phyloP scores from a whole-genome alignment of 306 rosid genomes.

The Prunus dulcis region DNA sequence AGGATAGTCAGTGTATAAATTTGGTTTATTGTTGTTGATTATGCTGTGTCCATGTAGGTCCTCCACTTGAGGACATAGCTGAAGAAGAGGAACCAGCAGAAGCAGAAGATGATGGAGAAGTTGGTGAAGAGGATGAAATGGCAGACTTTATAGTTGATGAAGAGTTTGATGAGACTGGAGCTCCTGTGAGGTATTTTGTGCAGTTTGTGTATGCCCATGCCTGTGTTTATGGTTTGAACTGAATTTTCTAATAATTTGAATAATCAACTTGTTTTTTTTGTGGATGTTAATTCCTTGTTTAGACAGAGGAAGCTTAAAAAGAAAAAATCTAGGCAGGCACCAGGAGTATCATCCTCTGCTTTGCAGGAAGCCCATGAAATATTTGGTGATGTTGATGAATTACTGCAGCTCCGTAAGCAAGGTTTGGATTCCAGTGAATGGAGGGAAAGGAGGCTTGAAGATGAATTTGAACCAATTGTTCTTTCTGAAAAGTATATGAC shows the following conservation, averaged over 20 bases:
- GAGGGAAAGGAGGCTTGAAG: conserved; percentile 79
- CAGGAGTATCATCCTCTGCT: conserved; percentile 84
- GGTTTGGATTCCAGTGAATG: conserved; percentile 53
- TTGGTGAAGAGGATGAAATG: conserved; percentile 98
- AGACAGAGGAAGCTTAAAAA: conserved; percentile 63
- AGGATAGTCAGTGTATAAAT: neutral
- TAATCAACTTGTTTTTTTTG: neutral
- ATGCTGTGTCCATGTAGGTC: conserved; percentile 36
- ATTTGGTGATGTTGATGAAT: conserved; percentile 92
- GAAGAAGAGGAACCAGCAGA: conserved; percentile 94
- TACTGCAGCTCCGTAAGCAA: conserved; percentile 53
- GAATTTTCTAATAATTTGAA: neutral
- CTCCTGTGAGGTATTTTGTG: conserved; percentile 58
- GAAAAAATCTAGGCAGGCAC: conserved; percentile 64
- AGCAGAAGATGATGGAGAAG: conserved; percentile 90
- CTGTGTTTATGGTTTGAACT: neutral
- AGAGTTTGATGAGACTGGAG: conserved; percentile 81
- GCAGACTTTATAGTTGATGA: conserved; percentile 96
- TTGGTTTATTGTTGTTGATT: conserved; percentile 19
- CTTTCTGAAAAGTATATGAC: conserved; percentile 93
- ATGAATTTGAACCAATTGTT: conserved; percentile 89
- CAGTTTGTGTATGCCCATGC: neutral
- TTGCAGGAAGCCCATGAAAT: conserved; percentile 92
- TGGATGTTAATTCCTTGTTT: conserved; percentile 6
- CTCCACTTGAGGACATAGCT: conserved; percentile 81